Base-by-base conservation (phyloP, 176 grass and related monocot species). In the Eremochloa ophiuroides region DNA sequence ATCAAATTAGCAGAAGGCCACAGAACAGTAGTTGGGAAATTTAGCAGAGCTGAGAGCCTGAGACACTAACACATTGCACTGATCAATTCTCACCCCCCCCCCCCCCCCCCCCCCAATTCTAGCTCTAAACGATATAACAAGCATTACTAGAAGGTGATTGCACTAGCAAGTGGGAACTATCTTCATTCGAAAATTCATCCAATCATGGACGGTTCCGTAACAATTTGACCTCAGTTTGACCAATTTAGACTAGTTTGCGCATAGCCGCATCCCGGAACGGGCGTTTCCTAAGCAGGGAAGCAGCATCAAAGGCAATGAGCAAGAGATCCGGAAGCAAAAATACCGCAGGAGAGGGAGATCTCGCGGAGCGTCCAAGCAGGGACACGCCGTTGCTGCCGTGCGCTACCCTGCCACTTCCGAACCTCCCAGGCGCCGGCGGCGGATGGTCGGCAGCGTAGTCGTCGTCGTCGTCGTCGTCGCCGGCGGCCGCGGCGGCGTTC, bases 271-370 rank as follows among this genome's bases (percentile, higher is more conserved):
- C 10, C 22, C 29, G 8, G 20, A 74, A 43, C 60, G 81, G 60
- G 56, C 26, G 31, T 66, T 41, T 62, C 74, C 66, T 16, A 82
- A 83, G 61, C 20, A 69, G 67, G 17, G 68, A 41, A 30, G 83
- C 83, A 10, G 73, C 6, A 8, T 31, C 12, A 18, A 8, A 18
- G 13, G 38, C 61, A 8, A 66, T 23, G 40, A 72, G 34, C 44
- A 40, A 77, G 80, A 91, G 86, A 92, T 92, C 89, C 81, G 56
- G 39, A 44, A 77, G 81, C 28, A 67, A 67, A 66, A 87, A 55
- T 98, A 98, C 95, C 86, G 92, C 88, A 93, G 95, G 95, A 34
- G 95, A 98, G 78, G 92, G 86, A 91, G 95, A 98, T 95, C 95
- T 94, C 73, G 87, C 85, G 50, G 92, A 62, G 84, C 92, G 91